Conservation (phyloP, 192 early-diverging fungal species). For the Podila horticola region DNA sequence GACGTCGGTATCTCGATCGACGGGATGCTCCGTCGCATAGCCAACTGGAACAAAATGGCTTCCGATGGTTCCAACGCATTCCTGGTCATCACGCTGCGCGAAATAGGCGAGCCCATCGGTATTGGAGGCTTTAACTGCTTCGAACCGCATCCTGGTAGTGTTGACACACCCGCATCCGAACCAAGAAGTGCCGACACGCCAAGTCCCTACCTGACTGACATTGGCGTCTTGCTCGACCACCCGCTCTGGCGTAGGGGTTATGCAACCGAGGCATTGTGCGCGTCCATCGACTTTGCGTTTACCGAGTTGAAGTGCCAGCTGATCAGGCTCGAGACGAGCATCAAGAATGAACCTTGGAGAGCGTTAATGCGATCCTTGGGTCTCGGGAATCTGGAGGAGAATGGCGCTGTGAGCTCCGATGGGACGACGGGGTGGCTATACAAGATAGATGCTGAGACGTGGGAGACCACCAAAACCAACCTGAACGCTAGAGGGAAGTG, state of each 20-base stretch:
- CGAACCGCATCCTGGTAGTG: neutral
- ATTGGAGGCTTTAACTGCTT: constrained; percentile 5
- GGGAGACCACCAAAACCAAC: neutral
- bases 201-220: constrained; percentile 4
- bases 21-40: constrained; percentile 2
- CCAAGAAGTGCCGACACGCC: neutral
- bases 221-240: neutral
- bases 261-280: constrained; percentile 1
- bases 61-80: constrained; percentile 4
- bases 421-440: constrained; percentile 2
- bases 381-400: constrained; percentile 1
- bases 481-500: neutral
- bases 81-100: neutral
- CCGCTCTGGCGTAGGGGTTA: constrained; percentile 6
- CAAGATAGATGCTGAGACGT: constrained; percentile 2
- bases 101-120: neutral
- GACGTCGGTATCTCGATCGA: neutral
- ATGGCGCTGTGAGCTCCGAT: neutral
- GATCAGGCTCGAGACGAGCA: neutral
- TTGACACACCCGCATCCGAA: neutral
- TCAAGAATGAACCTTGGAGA: constrained; percentile 9
- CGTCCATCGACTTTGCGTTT: constrained; percentile 4
- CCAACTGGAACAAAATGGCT: constrained; percentile 8
- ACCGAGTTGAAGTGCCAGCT: constrained; percentile 6
- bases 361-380: constrained; percentile 6